Percentiles rank a stretch among this genome's conserved stretches.
These are phyloP conservation scores for Plasmodium inui DNA, from an alignment of 169 alveolate genomes.

Conservation along the genomic window DNA sequence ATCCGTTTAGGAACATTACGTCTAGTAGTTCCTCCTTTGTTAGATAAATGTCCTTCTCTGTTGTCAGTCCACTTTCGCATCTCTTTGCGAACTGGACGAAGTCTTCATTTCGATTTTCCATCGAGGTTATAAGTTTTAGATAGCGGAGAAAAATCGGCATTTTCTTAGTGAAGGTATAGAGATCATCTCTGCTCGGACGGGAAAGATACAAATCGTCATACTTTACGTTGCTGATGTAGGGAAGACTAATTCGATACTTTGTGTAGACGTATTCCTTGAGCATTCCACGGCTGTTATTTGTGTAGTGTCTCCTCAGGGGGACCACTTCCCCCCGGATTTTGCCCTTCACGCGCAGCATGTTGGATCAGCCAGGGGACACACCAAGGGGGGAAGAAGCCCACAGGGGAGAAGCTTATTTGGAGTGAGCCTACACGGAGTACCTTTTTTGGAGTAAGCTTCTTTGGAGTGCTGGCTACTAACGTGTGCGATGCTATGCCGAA, in stretches of 20 bases:
- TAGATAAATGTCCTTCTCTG: constrained; percentile 89
- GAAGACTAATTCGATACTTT: constrained; percentile 89
- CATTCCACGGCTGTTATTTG: constrained; percentile 76
- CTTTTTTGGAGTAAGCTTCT: not conserved
- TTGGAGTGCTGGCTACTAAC: not conserved
- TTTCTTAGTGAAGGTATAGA: constrained; percentile 87
- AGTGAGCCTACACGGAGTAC: not conserved
- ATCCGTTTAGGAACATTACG: constrained; percentile 89
- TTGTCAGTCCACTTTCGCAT: constrained; percentile 89
- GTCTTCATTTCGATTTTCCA: constrained; percentile 86
- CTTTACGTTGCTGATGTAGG: constrained; percentile 87
- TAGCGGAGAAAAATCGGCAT: constrained; percentile 87
- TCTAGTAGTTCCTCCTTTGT: constrained; percentile 88
- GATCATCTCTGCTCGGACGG: constrained; percentile 85
- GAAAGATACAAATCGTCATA: constrained; percentile 89
- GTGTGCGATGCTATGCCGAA: not conserved
- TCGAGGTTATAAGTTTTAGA: constrained; percentile 86
- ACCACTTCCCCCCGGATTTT: not conserved
- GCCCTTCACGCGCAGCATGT: constrained; percentile 12
- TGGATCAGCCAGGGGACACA: not conserved
- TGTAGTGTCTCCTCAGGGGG: constrained; percentile 34
- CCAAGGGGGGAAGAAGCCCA: not conserved
- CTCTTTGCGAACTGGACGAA: constrained; percentile 88
- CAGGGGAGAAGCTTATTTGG: not conserved
- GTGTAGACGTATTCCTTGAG: constrained; percentile 82